Evolutionary conservation across 257 asterid species (phyloP).

Genomic region (Przewalskia tangutica): DNA sequence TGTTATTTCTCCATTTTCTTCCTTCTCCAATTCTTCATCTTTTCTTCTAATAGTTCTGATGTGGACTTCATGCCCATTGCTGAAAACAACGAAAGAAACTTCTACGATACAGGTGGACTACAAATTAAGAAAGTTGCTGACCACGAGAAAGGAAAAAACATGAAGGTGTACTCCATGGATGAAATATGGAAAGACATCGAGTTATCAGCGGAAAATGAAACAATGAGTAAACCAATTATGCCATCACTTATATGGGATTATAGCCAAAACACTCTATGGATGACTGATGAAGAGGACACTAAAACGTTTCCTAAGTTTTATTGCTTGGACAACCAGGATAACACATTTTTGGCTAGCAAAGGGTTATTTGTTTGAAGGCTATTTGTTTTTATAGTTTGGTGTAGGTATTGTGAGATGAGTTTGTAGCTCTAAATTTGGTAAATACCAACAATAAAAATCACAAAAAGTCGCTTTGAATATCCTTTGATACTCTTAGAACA

Average conservation of each 20-base stretch:
- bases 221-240: constrained; percentile 20
- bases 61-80: constrained; percentile 10
- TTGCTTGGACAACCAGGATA: neutral
- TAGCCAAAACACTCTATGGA: constrained; percentile 39
- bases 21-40: constrained; percentile 37
- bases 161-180: constrained; percentile 24
- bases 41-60: constrained; percentile 11
- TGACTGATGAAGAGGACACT: neutral
- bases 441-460: too few species aligned
- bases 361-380: neutral
- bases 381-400: neutral
- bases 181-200: constrained; percentile 34
- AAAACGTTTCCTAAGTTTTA: neutral
- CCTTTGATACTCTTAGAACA: neutral
- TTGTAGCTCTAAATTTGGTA: neutral
- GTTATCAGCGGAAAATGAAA: constrained; percentile 25
- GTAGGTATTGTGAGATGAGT: neutral
- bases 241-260: constrained; percentile 55
- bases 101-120: constrained; percentile 52
- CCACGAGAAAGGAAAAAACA: constrained; percentile 19
- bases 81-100: constrained; percentile 28
- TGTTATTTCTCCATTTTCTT: constrained; percentile 14
- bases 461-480: too few species aligned
- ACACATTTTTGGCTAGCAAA: neutral
- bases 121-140: constrained; percentile 3